Base-by-base conservation (phyloP, 495 filamentous ascomycete genomes). In the Neurospora sp. region DNA sequence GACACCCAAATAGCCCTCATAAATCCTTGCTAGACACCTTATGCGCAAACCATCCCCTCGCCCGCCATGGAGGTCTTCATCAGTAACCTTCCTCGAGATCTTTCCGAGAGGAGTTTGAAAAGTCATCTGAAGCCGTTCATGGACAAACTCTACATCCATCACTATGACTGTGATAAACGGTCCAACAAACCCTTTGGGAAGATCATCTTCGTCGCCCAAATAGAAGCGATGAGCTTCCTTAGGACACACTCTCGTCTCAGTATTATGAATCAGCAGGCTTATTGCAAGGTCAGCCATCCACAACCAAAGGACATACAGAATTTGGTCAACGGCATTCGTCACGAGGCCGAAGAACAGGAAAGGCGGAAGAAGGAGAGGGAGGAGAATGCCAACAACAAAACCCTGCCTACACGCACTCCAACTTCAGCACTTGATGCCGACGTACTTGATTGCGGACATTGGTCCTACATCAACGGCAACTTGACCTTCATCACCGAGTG, bases 401-500 rank as follows among this genome's bases (percentile, higher is more conserved):
- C 59, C 2, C 39, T 76, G 16, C 40, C 68, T 4, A 71, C 78
- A 17, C 35, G 68, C 1, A 1, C 45, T 3, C 70, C 41, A 44
- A 8, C 70, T 3, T 71, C 79, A 8, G 53, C 27, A 12, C 84
- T 88, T 40, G 61, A 78, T 0, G 70, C 82, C 40, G 22, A 45
- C 5, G 65, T 70, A 20, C 40, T 87, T 8, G 82, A 79, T 12
- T 90, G 87, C 75, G 89, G 89, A 3, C 79, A 85, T 70, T 86
- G 85, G 76, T 75, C 76, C 40, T 89, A 87, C 69, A 39, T 73
- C 3, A 70, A 78, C 1, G 75, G 75, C 0, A 74, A 76, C 2
- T 76, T 89, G 17, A 75, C 78, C 14, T 90, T 88, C 71, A 75
- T 82, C 1, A 73, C 82, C 2, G 83, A 90, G 69, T 83, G 86